These are phyloP conservation scores for Ormosia emarginata DNA, from an alignment of 306 rosid genomes.

Conservation along the genomic window DNA sequence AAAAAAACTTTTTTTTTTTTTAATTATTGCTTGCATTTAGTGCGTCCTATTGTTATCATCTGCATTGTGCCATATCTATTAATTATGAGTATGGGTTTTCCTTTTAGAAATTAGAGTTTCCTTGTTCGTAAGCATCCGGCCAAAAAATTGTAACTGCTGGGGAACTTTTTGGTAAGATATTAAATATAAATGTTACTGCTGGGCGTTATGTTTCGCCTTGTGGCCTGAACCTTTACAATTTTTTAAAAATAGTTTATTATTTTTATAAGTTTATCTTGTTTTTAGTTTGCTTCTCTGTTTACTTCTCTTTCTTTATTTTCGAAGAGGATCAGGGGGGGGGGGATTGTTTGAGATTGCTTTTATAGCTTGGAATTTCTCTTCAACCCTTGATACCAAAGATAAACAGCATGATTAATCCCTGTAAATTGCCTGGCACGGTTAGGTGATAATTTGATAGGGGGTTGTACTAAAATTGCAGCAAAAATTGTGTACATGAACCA, in stretches of 20 bases:
- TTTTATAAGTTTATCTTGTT: neutral
- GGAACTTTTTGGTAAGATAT: neutral
- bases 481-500: neutral
- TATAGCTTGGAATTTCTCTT: conserved; percentile 1
- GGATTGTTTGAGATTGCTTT: neutral
- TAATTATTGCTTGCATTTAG: neutral
- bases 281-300: neutral
- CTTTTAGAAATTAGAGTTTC: neutral
- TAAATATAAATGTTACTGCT: neutral
- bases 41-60: neutral
- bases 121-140: neutral
- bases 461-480: neutral
- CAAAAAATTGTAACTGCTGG: neutral
- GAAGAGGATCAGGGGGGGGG: neutral
- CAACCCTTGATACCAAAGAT: neutral
- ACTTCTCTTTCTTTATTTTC: neutral
- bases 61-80: neutral
- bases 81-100: neutral
- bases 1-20: neutral
- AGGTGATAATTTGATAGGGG: neutral
- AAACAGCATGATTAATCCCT: neutral
- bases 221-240: neutral
- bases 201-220: neutral
- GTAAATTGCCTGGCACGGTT: neutral
- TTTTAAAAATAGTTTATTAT: neutral